A percentile compares a stretch with the other conserved stretches of the same genome.
phyloP scores from a whole-genome alignment of 345 rosid species.

The Chamaenerion angustifolium region DNA sequence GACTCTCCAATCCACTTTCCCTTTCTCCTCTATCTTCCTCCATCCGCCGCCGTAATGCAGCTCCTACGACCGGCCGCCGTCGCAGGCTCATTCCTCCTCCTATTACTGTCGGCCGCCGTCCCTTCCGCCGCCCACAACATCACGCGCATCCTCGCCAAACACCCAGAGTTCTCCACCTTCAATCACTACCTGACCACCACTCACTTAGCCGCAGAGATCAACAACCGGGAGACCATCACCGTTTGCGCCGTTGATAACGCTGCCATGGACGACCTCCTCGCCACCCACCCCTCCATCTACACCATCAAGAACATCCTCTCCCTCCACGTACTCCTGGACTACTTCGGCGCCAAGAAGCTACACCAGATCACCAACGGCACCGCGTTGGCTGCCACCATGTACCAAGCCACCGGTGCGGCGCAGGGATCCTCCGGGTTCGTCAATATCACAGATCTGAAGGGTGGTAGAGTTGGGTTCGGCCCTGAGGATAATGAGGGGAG shows the following conservation, averaged over 20 bases:
- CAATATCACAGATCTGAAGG: slow-evolving; percentile 73
- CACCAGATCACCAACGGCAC: slow-evolving; percentile 90
- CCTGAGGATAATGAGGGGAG: slow-evolving; percentile 48
- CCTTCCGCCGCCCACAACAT: slow-evolving; percentile 55
- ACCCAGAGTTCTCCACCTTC: slow-evolving; percentile 83
- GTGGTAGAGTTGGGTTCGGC: slow-evolving; percentile 85
- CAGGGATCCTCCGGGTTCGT: slow-evolving; percentile 82
- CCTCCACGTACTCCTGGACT: slow-evolving; percentile 87
- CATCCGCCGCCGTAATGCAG: slow-evolving; percentile 10
- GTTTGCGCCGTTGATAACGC: slow-evolving; percentile 74
- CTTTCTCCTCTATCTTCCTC: too few relatives aligned
- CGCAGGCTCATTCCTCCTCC: slow-evolving; percentile 16
- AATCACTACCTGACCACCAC: slow-evolving; percentile 70
- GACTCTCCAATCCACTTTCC: neutral
- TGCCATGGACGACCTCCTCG: slow-evolving; percentile 59
- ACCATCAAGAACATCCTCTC: slow-evolving; percentile 81
- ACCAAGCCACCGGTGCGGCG: slow-evolving; percentile 88
- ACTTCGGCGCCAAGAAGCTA: slow-evolving; percentile 88
- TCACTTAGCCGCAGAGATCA: slow-evolving; percentile 87
- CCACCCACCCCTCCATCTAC: slow-evolving; percentile 46
- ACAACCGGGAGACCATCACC: slow-evolving; percentile 72
- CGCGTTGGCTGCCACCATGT: slow-evolving; percentile 88
- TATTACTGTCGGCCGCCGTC: slow-evolving; percentile 3
- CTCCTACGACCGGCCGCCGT: slow-evolving; percentile 5
- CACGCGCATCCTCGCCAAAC: slow-evolving; percentile 54